Base-by-base conservation (phyloP, 805 yeast species). In the Kazachstania africana region DNA sequence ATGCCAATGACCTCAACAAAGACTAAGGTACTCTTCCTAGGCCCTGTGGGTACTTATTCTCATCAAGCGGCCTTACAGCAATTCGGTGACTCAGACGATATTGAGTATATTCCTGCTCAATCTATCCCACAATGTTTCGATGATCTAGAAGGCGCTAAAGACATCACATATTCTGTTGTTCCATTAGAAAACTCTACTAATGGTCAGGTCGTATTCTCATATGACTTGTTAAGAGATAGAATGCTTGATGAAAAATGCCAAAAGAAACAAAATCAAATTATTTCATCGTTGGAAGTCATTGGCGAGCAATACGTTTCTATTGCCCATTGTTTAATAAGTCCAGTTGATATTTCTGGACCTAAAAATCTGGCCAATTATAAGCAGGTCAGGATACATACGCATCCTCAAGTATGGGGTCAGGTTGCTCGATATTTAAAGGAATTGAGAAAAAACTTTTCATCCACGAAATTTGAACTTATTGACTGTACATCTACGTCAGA, bases 321-420 rank as follows among this genome's bases (percentile, higher is more conserved):
- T 36, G 78, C 75, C 36, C 97, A 91, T 59, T 78, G 78, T 51
- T 62, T 88, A 17, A 42, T 56, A n/a, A 31, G 50, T 3, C 33
- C 51, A 1, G 24, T 60, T 5, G 76, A 37, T 57, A 76, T 4
- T 60, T 53, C 40, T 52, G 1, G 19, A 4, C 8, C 28, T 12
- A 18, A 31, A 4, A 20, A 27, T 12, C 10, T 39, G 8, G n/a
- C 25, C 1, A 30, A 35, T 10, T 44, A 37, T 16, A 51, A 67
- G 12, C 51, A 64, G 10, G 67, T 85, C 31, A 69, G 65, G 20
- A 68, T 88, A 13, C 82, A 81, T 58, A 81, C 95, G 3, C 98
- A 88, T 56, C 96, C 98, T 2, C 98, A 88, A 54, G 98, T 87
- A 0, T 88, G 98, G 98, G 93, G 95, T 8, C 98, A 88, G 52